Conservation (phyloP, 2,329 filamentous ascomycete species). For the Paracamarosporium sp. region DNA sequence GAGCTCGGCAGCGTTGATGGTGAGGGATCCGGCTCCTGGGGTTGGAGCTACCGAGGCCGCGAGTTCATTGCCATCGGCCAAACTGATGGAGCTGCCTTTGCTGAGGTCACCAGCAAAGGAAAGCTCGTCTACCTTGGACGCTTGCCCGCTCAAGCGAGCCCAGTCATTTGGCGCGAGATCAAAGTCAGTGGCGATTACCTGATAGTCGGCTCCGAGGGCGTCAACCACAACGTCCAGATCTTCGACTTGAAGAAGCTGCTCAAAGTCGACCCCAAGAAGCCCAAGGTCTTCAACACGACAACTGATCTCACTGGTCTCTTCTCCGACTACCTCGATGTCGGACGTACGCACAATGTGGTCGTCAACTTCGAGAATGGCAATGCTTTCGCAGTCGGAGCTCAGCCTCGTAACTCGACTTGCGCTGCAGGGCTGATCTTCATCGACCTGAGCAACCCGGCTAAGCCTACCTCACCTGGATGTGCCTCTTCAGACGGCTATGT, state of each 20-base stretch:
- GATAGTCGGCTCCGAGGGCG: constrained; percentile 49
- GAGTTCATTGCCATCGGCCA: constrained; percentile 64
- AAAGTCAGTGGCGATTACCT: constrained; percentile 49
- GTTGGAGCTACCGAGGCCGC: constrained; percentile 60
- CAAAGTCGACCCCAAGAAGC: constrained; percentile 39
- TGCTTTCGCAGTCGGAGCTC: constrained; percentile 42
- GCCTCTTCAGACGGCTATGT: constrained; percentile 64
- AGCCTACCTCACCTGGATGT: constrained; percentile 58
- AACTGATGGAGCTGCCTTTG: constrained; percentile 63
- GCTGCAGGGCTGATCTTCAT: constrained; percentile 64
- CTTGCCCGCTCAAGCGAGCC: constrained; percentile 54
- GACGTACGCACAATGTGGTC: constrained; percentile 46
- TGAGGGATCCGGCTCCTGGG: constrained; percentile 58
- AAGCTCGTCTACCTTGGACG: constrained; percentile 62
- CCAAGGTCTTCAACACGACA: constrained; percentile 35
- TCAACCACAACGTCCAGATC: constrained; percentile 63
- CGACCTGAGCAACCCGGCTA: constrained; percentile 59
- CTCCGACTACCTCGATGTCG: constrained; percentile 22
- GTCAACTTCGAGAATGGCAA: constrained; percentile 43
- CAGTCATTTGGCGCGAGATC: constrained; percentile 62
- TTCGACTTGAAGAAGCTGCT: constrained; percentile 62
- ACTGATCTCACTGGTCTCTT: constrained; percentile 39
- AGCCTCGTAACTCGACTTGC: constrained; percentile 49
- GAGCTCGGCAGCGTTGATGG: constrained; percentile 57
- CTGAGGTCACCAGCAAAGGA: constrained; percentile 57